Conservation (phyloP, 1,284 basidiomycete genomes). For the Trichosporon coremiiforme region DNA sequence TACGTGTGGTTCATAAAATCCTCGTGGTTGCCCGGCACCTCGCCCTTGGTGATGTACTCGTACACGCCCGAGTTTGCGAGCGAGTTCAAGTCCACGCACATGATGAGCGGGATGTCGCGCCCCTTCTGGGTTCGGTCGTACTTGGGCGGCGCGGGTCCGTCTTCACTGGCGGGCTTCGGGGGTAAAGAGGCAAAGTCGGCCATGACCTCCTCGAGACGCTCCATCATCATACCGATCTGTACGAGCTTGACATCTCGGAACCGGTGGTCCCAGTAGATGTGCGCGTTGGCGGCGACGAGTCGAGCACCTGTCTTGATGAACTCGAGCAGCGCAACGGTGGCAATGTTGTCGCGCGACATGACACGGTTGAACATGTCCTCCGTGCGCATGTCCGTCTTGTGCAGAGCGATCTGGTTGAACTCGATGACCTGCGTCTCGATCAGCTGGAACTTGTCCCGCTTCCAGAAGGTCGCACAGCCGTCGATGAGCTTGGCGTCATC, state of each 20-base stretch:
- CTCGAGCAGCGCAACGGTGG: slow-evolving; percentile 84
- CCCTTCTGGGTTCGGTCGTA: slow-evolving; percentile 49
- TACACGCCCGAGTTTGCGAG: slow-evolving; percentile 84
- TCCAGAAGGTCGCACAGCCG: slow-evolving; percentile 97
- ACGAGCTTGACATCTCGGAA: slow-evolving; percentile 98
- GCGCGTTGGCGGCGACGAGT: slow-evolving; percentile 85
- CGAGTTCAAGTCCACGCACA: slow-evolving; percentile 96
- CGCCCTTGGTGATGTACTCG: slow-evolving; percentile 81
- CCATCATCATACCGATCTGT: slow-evolving; percentile 86
- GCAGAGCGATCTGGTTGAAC: slow-evolving; percentile 90
- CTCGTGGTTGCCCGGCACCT: slow-evolving; percentile 71
- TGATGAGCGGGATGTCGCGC: slow-evolving; percentile 81
- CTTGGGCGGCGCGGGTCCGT: slow-evolving; percentile 42
- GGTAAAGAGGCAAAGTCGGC: slow-evolving; percentile 82
- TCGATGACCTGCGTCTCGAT: slow-evolving; percentile 95
- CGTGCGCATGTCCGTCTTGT: slow-evolving; percentile 92
- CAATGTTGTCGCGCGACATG: slow-evolving; percentile 93
- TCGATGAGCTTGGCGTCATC: slow-evolving; percentile 86
- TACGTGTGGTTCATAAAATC: slow-evolving; percentile 94
- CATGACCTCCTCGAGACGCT: slow-evolving; percentile 88
- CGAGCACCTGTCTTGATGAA: slow-evolving; percentile 82
- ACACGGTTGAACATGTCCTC: slow-evolving; percentile 99
- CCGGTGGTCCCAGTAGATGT: slow-evolving; percentile 91
- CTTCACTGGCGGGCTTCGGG: slow-evolving; percentile 31
- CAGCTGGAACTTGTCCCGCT: slow-evolving; percentile 83